A percentile compares a stretch with the other conserved stretches of the same genome.
Evolutionary conservation across 768 basidiomycete genomes (phyloP).

Genomic region (Antrodiella citrinella): DNA sequence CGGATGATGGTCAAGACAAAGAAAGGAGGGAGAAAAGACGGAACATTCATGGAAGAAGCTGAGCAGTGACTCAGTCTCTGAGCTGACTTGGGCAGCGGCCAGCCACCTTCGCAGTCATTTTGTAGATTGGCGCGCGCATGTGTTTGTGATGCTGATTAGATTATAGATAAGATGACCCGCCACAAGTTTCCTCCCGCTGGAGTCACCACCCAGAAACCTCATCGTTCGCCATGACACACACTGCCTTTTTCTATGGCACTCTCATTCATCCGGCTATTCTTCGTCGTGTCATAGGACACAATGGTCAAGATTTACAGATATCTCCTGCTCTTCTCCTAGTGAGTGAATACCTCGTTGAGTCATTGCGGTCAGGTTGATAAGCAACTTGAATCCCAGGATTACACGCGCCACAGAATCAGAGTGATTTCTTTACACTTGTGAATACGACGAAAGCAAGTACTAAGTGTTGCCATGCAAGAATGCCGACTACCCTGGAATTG

Average conservation of each 20-base stretch:
- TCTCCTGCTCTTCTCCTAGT: constrained; percentile 73
- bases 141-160: no score
- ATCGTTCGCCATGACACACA: constrained; percentile 7
- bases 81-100: neutral
- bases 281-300: constrained; percentile 62
- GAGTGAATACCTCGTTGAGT: constrained; percentile 20
- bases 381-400: constrained; percentile 37
- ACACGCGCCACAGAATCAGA: constrained; percentile 76
- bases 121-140: neutral
- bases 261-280: constrained; percentile 84
- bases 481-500: constrained; percentile 79
- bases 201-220: neutral
- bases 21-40: neutral
- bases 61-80: neutral
- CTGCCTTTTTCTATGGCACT: constrained; percentile 86
- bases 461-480: constrained; percentile 24
- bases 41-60: neutral
- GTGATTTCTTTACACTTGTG: constrained; percentile 26
- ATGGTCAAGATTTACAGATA: constrained; percentile 54
- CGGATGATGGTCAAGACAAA: no score
- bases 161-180: no score
- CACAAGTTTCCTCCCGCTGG: neutral
- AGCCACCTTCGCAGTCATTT: neutral
- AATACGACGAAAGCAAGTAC: neutral
- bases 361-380: constrained; percentile 2